Base-by-base conservation (phyloP, 2,329 filamentous ascomycete species). In the Paramyrothecium sp. region DNA sequence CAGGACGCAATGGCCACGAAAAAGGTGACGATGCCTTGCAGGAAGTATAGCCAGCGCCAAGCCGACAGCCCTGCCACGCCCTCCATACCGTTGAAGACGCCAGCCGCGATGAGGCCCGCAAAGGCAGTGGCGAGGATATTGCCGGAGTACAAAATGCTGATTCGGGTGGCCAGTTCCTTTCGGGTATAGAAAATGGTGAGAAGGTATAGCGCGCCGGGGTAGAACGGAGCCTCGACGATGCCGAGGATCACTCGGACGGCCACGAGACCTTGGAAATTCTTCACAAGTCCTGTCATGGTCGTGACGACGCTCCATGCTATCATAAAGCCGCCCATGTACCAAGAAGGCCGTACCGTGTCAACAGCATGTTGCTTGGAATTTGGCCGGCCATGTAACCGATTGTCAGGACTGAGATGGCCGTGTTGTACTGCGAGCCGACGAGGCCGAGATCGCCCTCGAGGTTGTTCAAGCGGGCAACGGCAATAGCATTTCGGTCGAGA, bases 101-200 rank as follows among this genome's bases (percentile, higher is more conserved):
- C n/a, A n/a, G n/a, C n/a, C n/a, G n/a, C n/a, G n/a, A n/a, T n/a
- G n/a, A n/a, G 68, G 3, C 85, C 87, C 1, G 85, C 86, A 65
- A 90, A 89, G 0, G 87, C 87, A 2, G 86, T 86, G 1, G 84
- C 86, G 3, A 90, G 78, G 16, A 90, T 75, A 8, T 85, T 84
- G 0, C 86, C 88, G 0, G 85, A 84, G 56, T 80, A 74, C 1
- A 74, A 75, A 12, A 87, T 76, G 12, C 84, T 82, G 46, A 85
- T 87, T 13, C 86, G 77, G 16, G 87, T 76, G 3, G 81, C 84
- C 1, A 88, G 72, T 65, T 89, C 88, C 62, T 84, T 83, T 21
- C 86, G 78, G 0, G 85, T 89, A 63, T 90, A 90, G 56, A 82
- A 82, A 0, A 79, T 66, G 0, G 79, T 56, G 41, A 68, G 54